Base-by-base conservation (phyloP, 1,284 basidiomycete species). In the Trametes pubescens region DNA sequence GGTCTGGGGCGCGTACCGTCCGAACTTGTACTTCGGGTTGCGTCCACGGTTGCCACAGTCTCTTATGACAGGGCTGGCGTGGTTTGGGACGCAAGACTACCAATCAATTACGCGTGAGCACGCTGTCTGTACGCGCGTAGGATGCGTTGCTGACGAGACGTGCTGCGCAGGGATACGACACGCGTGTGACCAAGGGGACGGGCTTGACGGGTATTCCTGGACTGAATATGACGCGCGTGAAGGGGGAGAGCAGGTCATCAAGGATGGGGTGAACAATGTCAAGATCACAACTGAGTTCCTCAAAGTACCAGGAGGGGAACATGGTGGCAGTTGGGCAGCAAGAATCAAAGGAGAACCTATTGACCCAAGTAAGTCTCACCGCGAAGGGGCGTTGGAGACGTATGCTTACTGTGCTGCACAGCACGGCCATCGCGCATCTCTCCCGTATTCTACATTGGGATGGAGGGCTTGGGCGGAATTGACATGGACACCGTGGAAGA, bases 21-120 rank as follows among this genome's bases (percentile, higher is more conserved):
- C 96, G 0, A 94, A 95, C 73, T 84, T 98, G 34, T 98, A 98
- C 80, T 97, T 98, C 78, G 96, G 96, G 34, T 80, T 98, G 57
- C 83, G 94, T 51, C 93, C 96, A 22, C 86, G 90, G 49, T 79
- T 94, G 64, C 93, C 96, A 1, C 87, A 94, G 70, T 95, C 94
- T 14, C 83, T 98, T 32, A 86, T 96, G 88, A 93, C 92, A 3
- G 96, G 96, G 40, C 84, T 98, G 46, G 87, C 96, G 76, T 98
- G 96, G 95, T 93, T 93, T 76, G 92, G 94, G 26, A 89, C 91
- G 5, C 88, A 93, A 51, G 86, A 96, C 76, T 96, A 87, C 74
- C 81, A 88, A 73, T 89, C 91, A 32, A 81, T 93, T 62, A 76
- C 78, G 62, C 83, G 91, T 91, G 68, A 74, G 90, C 81, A 21